Evolutionary conservation across 345 rosid genomes (phyloP), one percentile per base, ranked within the genome.

Genomic region (Populus euphratica): DNA sequence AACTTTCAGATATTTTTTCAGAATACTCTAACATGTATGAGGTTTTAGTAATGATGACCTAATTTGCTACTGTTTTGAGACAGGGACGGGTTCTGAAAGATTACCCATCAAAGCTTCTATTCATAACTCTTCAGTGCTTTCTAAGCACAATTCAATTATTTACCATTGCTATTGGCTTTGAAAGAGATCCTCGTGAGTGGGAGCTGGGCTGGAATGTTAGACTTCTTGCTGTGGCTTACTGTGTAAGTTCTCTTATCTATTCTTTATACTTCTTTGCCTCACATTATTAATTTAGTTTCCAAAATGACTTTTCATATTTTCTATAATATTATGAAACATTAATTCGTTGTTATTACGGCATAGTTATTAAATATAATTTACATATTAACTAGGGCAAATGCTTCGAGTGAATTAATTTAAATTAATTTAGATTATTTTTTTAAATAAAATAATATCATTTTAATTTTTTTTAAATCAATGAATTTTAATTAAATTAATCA

Each of bases 41-140:
- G 35, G 13, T 41, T 41, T 41, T 41, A 41, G 44, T 41, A 41
- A 41, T 41, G 18, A 56, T n/a, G 27, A n/a, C 13, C 23, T 59
- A 33, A 33, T 4, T 36, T 44, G n/a, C 6, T 20, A 10, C 1
- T 70, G 56, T 36, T 50, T 68, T 72, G 76, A 54, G 67, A 69
- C 89, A 95, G 97, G 96, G 81, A 44, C 66, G 76, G 21, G 87
- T 92, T 7, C 52, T 92, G 78, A 93, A 88, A 67, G 68, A 75
- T 50, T 96, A 86, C 84, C 99, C 99, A 29, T 90, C 96, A 2
- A 96, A 91, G 85, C 94, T 96, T 64, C 90, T 92, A 54, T 87
- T 96, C 72, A 93, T 97, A 38, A 85, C 94, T 50, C 86, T 96
- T 6, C 93, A 91, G 52, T 93, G 98, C 76, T 85, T 92, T 54